A percentile compares a stretch with the other conserved stretches of the same genome.
Evolutionary conservation across 106 monocot genomes (phyloP).

Genomic region (Allium cepa): DNA sequence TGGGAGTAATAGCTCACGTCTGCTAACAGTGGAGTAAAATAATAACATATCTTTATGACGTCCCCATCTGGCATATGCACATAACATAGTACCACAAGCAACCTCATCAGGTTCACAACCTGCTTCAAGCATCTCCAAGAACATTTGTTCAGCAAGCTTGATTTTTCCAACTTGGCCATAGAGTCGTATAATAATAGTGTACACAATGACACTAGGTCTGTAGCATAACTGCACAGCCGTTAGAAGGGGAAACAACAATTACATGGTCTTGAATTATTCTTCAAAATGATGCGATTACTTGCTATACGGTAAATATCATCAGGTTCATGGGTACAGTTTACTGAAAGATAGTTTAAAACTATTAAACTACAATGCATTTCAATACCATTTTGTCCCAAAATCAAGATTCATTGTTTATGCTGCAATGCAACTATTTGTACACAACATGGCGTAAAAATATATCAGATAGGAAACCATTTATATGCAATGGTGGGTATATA

Average conservation of each 20-base stretch:
- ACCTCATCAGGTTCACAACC: conserved; percentile 94
- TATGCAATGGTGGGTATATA: too few relatives aligned
- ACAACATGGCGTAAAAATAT: too few relatives aligned
- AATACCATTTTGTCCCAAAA: too few relatives aligned
- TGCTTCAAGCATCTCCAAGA: conserved; percentile 94
- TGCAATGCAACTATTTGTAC: too few relatives aligned
- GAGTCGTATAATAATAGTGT: conserved; percentile 75
- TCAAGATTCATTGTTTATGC: too few relatives aligned
- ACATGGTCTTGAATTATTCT: too few relatives aligned
- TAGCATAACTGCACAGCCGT: conserved; percentile 76
- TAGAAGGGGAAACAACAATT: not conserved
- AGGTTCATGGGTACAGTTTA: too few relatives aligned
- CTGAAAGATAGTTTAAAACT: too few relatives aligned
- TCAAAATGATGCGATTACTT: too few relatives aligned
- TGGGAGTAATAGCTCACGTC: conserved; percentile 60
- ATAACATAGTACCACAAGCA: conserved; percentile 92
- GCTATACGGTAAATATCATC: too few relatives aligned
- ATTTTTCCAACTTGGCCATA: conserved; percentile 98
- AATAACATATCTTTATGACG: conserved; percentile 79
- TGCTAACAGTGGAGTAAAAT: conserved; percentile 72
- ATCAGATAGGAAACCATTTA: too few relatives aligned
- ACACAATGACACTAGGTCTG: conserved; percentile 83
- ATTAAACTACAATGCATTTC: too few relatives aligned
- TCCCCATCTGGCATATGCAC: conserved; percentile 95
- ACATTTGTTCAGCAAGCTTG: conserved; percentile 76